Evolutionary conservation across 306 rosid genomes (phyloP).

Genomic region (Acacia acuminata): DNA sequence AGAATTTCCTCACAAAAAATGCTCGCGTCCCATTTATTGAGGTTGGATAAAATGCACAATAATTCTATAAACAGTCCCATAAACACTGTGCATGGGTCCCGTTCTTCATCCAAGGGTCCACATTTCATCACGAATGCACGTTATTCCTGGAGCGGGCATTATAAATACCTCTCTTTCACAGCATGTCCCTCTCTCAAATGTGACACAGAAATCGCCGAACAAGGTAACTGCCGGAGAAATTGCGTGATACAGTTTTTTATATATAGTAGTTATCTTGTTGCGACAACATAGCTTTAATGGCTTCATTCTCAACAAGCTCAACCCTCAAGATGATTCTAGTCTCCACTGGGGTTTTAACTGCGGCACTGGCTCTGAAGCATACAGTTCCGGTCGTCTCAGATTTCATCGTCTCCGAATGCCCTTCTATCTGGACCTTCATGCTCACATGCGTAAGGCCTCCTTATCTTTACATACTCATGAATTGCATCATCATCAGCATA

Average conservation of each 20-base stretch:
- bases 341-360: slow-evolving; percentile 63
- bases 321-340: slow-evolving; percentile 48
- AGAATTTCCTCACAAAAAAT: background rate
- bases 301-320: slow-evolving; percentile 9
- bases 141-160: background rate
- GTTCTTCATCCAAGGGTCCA: slow-evolving; percentile 14
- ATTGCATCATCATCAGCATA: slow-evolving; percentile 83
- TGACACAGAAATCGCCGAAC: background rate
- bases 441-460: slow-evolving; percentile 75
- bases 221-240: slow-evolving; percentile 12
- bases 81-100: background rate
- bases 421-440: slow-evolving; percentile 58
- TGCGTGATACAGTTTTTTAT: background rate
- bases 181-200: background rate
- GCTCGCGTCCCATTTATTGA: background rate
- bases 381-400: slow-evolving; percentile 56
- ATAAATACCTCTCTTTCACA: slow-evolving; percentile 25
- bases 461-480: slow-evolving; percentile 72
- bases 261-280: background rate
- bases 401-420: slow-evolving; percentile 56
- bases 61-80: background rate
- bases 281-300: slow-evolving; percentile 20
- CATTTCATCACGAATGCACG: slow-evolving; percentile 16
- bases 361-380: slow-evolving; percentile 66
- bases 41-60: background rate